A percentile compares a stretch with the other conserved stretches of the same genome.
phyloP scores from a whole-genome alignment of 495 filamentous ascomycete species.

The Gamarada debralockiae region DNA sequence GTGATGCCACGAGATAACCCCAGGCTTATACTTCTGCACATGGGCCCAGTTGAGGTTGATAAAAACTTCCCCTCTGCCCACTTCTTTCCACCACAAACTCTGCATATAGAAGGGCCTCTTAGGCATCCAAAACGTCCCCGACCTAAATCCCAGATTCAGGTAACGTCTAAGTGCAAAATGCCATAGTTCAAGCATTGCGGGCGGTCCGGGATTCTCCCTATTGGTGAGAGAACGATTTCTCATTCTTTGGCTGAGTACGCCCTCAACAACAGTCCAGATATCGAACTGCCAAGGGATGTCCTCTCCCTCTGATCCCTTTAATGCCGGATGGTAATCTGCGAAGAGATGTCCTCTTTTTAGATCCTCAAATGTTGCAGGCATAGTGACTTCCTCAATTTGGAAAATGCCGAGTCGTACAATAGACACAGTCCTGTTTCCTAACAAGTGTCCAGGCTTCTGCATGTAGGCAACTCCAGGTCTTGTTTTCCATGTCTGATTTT shows the following conservation, averaged over 20 bases:
- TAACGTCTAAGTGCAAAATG: constrained; percentile 4
- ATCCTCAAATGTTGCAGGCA: constrained; percentile 4
- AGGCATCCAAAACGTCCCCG: constrained; percentile 5
- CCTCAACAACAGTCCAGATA: neutral
- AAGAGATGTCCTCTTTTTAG: neutral
- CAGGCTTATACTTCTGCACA: constrained; percentile 5
- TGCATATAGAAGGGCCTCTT: neutral
- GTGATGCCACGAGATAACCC: constrained; percentile 2
- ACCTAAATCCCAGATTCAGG: constrained; percentile 2
- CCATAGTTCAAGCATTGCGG: constrained; percentile 4
- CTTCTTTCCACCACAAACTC: constrained; percentile 3
- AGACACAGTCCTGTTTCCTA: constrained; percentile 3
- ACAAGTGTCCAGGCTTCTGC: too few relatives aligned
- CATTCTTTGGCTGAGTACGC: neutral
- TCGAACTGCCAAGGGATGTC: neutral
- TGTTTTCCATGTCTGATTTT: neutral
- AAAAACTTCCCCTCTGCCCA: constrained; percentile 4
- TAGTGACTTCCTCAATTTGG: constrained; percentile 1
- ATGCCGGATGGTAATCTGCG: neutral
- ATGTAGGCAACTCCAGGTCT: neutral
- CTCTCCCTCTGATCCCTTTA: constrained; percentile 2
- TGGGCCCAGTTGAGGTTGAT: neutral
- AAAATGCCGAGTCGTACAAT: constrained; percentile 4
- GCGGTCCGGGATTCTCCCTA: constrained; percentile 4
- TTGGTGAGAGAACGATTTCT: neutral